Conservation (phyloP, 148 eudicot genomes). For the Camellia sinensis region DNA sequence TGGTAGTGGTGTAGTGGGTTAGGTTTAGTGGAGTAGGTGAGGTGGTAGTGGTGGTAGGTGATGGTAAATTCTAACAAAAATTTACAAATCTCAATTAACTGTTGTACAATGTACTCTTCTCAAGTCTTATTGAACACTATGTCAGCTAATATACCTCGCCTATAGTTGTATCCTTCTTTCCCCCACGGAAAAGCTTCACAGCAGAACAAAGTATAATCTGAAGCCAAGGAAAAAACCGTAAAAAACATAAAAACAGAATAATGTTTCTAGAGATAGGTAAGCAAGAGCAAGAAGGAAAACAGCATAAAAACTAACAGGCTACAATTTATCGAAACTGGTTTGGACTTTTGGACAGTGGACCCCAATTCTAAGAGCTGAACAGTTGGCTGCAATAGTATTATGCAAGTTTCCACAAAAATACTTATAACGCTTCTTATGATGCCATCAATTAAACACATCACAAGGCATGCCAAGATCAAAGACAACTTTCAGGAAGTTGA, state of each 20-base stretch:
- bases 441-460: not conserved
- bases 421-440: not conserved
- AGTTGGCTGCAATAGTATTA: too few species aligned
- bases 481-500: not conserved
- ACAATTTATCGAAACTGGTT: not conserved
- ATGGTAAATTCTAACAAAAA: too few species aligned
- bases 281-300: not conserved
- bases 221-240: conserved; percentile 5
- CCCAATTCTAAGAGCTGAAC: not conserved
- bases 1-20: too few species aligned
- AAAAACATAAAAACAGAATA: not conserved
- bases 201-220: conserved; percentile 90
- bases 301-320: not conserved
- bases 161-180: too few species aligned
- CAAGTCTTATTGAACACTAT: too few species aligned
- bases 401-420: not conserved
- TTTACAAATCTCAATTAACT: too few species aligned
- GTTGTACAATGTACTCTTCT: too few species aligned
- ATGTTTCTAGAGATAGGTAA: not conserved
- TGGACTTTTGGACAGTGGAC: not conserved
- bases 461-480: not conserved
- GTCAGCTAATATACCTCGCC: too few species aligned
- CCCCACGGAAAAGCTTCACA: too few species aligned
- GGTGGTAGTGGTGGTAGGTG: too few species aligned
- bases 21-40: too few species aligned